Conservation (phyloP, 225 moss, liverwort and hornwort species). For the Bryoerythrophyllum caledonicum region DNA sequence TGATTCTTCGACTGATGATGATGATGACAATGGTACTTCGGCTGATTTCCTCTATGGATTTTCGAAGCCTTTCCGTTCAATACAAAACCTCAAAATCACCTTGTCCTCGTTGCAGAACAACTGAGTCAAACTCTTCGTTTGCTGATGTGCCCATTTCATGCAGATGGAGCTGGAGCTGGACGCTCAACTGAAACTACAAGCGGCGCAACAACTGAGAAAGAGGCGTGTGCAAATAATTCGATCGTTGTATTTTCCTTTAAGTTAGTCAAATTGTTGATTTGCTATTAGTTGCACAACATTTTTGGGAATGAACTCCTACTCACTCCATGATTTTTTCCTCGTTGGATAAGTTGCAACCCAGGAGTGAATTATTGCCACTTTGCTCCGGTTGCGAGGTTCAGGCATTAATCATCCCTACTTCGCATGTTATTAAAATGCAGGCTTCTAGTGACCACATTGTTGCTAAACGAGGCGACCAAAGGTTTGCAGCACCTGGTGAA, state of each 20-base stretch:
- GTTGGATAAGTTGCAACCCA: conserved; percentile 1
- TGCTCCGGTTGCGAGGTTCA: not conserved
- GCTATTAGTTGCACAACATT: not conserved
- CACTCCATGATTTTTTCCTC: not conserved
- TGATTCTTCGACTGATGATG: conserved; percentile 34
- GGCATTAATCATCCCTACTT: not conserved
- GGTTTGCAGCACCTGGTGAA: conserved; percentile 72
- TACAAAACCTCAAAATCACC: conserved; percentile 12
- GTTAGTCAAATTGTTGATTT: not conserved
- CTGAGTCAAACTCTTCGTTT: not conserved
- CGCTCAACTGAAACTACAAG: conserved; percentile 11
- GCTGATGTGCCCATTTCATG: conserved; percentile 8
- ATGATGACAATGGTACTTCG: conserved; percentile 18
- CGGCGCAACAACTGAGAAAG: not conserved
- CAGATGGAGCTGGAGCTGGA: conserved; percentile 19
- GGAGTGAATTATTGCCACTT: not conserved
- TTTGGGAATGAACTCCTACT: not conserved
- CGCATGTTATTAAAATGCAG: conserved; percentile 24
- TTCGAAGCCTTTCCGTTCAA: not conserved
- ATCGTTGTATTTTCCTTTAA: not conserved
- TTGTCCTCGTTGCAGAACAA: not conserved
- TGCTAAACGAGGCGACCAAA: conserved; percentile 50
- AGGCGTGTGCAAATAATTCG: conserved; percentile 18
- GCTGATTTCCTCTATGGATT: conserved; percentile 5
- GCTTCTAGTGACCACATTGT: conserved; percentile 34